These are phyloP conservation scores for Boletus coccyginus DNA, from an alignment of 768 basidiomycete species.

Conservation along the genomic window DNA sequence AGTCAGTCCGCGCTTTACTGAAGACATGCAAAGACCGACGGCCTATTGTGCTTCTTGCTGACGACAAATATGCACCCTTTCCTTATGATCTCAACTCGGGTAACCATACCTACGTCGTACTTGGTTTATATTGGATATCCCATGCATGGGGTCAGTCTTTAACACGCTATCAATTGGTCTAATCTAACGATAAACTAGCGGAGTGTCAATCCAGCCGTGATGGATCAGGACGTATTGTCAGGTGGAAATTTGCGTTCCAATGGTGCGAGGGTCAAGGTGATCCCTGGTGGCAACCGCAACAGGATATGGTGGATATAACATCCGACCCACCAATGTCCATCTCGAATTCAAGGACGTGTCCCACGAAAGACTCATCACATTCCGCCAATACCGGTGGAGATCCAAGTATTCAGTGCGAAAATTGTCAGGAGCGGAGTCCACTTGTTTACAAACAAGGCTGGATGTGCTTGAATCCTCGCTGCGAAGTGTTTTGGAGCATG, in stretches of 20 bases:
- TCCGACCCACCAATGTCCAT: background rate
- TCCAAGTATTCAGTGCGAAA: conserved; percentile 33
- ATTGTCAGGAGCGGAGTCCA: conserved; percentile 46
- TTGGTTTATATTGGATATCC: conserved; percentile 64
- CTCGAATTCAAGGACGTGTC: background rate
- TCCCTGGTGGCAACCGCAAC: conserved; percentile 46
- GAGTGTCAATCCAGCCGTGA: conserved; percentile 58
- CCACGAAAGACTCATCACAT: background rate
- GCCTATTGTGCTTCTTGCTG: conserved; percentile 69
- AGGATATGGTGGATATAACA: background rate
- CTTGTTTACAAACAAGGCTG: conserved; percentile 54
- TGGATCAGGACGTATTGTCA: conserved; percentile 51
- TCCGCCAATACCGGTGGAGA: background rate
- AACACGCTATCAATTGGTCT: background rate
- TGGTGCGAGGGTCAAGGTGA: conserved; percentile 74
- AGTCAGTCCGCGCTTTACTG: conserved; percentile 68
- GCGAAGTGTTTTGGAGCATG: conserved; percentile 54
- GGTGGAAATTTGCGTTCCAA: conserved; percentile 82
- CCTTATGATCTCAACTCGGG: conserved; percentile 60
- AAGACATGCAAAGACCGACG: conserved; percentile 50
- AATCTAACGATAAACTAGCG: conserved; percentile 36
- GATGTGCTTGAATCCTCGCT: conserved; percentile 63
- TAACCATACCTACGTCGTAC: conserved; percentile 51
- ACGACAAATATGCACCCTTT: conserved; percentile 71
- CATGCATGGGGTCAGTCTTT: conserved; percentile 46